A percentile compares a stretch with the other conserved stretches of the same genome.
Evolutionary conservation across 1,139 yeast genomes (phyloP).

Genomic region (Yamadazyma aaseri): DNA sequence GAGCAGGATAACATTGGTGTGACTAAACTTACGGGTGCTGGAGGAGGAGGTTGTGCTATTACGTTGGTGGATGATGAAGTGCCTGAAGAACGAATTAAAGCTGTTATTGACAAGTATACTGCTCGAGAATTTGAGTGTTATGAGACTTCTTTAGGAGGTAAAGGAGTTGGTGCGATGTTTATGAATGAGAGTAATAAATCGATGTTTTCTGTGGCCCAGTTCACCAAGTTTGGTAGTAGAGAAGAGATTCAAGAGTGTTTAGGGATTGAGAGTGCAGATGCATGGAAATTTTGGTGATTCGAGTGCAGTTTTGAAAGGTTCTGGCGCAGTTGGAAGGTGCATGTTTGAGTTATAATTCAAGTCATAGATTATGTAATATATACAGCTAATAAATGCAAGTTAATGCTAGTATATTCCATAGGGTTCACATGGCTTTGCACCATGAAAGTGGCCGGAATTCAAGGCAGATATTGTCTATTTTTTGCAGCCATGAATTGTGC

Average conservation of each 20-base stretch:
- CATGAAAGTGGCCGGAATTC: no score
- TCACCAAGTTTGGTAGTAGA: slow-evolving; percentile 37
- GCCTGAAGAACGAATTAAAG: slow-evolving; percentile 26
- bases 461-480: no score
- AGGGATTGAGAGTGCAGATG: slow-evolving; percentile 38
- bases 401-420: no score
- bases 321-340: not conserved
- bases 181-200: slow-evolving; percentile 16
- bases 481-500: no score
- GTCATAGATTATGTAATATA: no score
- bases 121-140: slow-evolving; percentile 70
- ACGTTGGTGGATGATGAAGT: slow-evolving; percentile 65
- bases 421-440: no score
- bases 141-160: slow-evolving; percentile 83
- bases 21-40: slow-evolving; percentile 96
- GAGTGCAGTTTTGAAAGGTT: not conserved
- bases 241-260: slow-evolving; percentile 47
- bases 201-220: slow-evolving; percentile 33
- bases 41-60: slow-evolving; percentile 99
- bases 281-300: slow-evolving; percentile 63
- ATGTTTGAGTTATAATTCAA: not conserved
- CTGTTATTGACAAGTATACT: slow-evolving; percentile 37
- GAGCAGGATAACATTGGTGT: slow-evolving; percentile 70
- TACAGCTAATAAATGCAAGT: no score
- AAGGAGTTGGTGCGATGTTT: slow-evolving; percentile 67